Base-by-base conservation (phyloP, 2,329 filamentous ascomycete genomes). In the Sphaceloma murrayae region DNA sequence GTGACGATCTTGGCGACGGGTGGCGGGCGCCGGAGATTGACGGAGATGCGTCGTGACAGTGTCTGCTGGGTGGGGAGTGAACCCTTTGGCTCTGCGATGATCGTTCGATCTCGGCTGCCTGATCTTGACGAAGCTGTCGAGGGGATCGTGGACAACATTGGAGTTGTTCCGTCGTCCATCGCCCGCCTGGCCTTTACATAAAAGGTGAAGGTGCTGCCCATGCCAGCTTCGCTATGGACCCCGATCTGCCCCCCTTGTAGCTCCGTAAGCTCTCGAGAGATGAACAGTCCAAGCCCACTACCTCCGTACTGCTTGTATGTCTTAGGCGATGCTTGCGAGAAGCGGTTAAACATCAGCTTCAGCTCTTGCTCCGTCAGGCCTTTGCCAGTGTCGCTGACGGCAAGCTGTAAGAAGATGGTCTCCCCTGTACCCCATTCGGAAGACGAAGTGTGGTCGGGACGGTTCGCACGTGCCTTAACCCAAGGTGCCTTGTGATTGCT, bases 221-320 rank as follows among this genome's bases (percentile, higher is more conserved):
- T 57, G 10, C 73, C 76, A 47, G 70, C 69, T 32, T 67, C 57
- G 0, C 76, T 79, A 2, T 66, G 64, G 9, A 82, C 75, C 1
- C 78, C 79, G 21, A 84, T 81, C 34, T 77, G 72, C 1, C 80
- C 80, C 13, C 78, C 77, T 49, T 82, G 78, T 22, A 83, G 64
- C 55, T 84, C 79, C 1, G 77, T 78, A 8, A 84, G 67, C 22
- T 76, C 69, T n/a, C 77, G 69, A 31, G 75, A 79, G 46, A 83
- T 82, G 55, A 82, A 83, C 0, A 84, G 64, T 0, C 80, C 80
- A 1, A 84, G 66, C 0, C 80, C 80, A 0, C 75, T 79, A 0
- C 80, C 80, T 17, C 80, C 80, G 51, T 83, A 82, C 48, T 80
- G 73, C 27, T 79, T 72, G 49, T 81, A 78, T 0, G 77, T 82